These are phyloP conservation scores for Pythium monospermum DNA, from an alignment of 352 stramenopile genomes.

Conservation along the genomic window DNA sequence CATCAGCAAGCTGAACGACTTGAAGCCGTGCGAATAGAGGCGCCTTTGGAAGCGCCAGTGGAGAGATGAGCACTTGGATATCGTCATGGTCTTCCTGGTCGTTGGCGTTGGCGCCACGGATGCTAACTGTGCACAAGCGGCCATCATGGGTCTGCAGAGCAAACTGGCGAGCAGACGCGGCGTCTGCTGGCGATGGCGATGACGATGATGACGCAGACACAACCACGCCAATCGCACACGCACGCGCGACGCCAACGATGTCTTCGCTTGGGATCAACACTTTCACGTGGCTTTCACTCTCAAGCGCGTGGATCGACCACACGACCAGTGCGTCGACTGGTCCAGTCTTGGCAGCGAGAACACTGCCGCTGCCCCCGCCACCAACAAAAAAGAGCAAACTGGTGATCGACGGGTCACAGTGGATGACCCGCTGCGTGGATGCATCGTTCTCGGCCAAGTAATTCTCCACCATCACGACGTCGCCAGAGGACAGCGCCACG, in stretches of 20 bases:
- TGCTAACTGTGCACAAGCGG: slow-evolving; percentile 10
- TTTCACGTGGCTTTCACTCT: too few species aligned
- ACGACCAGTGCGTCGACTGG: slow-evolving; percentile 10
- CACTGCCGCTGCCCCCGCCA: background rate
- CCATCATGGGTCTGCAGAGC: slow-evolving; percentile 37
- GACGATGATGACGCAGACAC: too few species aligned
- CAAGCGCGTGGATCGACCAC: background rate
- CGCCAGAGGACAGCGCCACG: slow-evolving; percentile 34
- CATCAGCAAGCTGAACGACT: slow-evolving; percentile 13
- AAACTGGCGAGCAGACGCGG: background rate
- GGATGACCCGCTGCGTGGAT: background rate
- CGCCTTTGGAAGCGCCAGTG: too few species aligned
- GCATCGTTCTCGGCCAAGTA: slow-evolving; percentile 21
- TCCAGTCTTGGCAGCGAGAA: slow-evolving; percentile 8
- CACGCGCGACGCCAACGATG: slow-evolving; percentile 10
- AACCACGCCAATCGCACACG: slow-evolving; percentile 10
- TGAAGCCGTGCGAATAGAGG: slow-evolving; percentile 36
- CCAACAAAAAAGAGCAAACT: slow-evolving; percentile 5
- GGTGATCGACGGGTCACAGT: slow-evolving; percentile 4
- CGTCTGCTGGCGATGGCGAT: too few species aligned
- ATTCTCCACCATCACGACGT: slow-evolving; percentile 41
- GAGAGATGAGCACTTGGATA: background rate
- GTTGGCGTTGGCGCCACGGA: background rate
- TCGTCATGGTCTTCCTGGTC: slow-evolving; percentile 5
- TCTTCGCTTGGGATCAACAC: slow-evolving; percentile 13